Evolutionary conservation across 2,329 filamentous ascomycete genomes (phyloP), one percentile per base, ranked within the genome.

Genomic region (Penicillium glabrum): DNA sequence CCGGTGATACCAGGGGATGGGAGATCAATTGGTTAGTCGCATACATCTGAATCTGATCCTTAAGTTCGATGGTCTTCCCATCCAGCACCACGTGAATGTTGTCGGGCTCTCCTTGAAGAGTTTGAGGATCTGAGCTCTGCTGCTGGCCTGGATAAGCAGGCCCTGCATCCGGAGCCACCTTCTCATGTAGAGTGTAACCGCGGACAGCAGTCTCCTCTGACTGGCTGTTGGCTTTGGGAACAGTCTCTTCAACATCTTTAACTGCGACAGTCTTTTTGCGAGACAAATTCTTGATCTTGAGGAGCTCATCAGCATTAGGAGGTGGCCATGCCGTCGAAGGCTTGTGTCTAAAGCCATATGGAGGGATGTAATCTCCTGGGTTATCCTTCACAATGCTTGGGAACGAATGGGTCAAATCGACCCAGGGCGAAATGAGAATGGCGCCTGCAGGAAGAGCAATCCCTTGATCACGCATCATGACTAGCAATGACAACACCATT

Each of bases 291-390:
- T 77, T 75, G 27, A 82, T 77, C 41, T 73, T 75, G 46, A 75
- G 66, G 51, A 89, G 78, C 65, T 96, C 91, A 47, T 93, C 90
- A 10, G 87, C 83, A 56, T 91, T 93, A 3, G 93, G 90, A 1
- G 93, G 93, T 11, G 95, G 95, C 95, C 95, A 99, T n/a, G 89
- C 86, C 53, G 84, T 80, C 0, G 91, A 96, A 0, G 93, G 95
- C 66, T 89, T 91, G 66, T 98, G 92, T 62, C 96, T 87, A 67
- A 99, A 98, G 0, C 95, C 95, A 64, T 88, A 83, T 1, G 87
- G 77, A 5, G 95, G 95, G 33, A 99, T 93, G 66, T 97, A 98
- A 71, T 99, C 95, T 50, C 91, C 75, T 1, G 85, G 84, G 49
- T 85, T 86, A 41, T 91, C 85, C 5, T 81, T 84, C 2, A 85